A percentile compares a stretch with the other conserved stretches of the same genome.
Evolutionary conservation across 2,329 filamentous ascomycete species (phyloP).

Genomic region (Fusarium sp.): DNA sequence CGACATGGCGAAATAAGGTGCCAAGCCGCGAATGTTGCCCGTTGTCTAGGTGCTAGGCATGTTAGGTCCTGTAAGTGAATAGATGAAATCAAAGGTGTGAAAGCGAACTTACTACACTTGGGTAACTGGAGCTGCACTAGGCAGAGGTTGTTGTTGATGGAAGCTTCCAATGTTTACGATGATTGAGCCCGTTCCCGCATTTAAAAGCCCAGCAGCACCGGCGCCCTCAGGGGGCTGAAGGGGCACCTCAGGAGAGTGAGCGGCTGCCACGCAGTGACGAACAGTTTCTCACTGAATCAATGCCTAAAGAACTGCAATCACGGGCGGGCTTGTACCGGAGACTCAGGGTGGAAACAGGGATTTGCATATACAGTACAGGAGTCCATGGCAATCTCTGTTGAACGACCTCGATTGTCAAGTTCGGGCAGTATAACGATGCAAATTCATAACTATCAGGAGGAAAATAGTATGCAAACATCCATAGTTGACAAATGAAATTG

Average conservation of each 20-base stretch:
- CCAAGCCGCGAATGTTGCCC: neutral
- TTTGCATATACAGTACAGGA: no score
- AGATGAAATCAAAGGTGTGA: no score
- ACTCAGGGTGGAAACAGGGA: no score
- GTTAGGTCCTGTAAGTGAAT: neutral
- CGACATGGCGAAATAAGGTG: constrained; percentile 2
- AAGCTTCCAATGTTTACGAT: neutral
- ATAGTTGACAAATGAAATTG: constrained; percentile 14
- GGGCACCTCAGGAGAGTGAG: no score
- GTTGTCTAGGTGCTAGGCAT: neutral
- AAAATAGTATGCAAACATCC: neutral
- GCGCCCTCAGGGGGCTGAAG: no score
- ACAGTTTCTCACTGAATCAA: no score
- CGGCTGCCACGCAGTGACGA: neutral
- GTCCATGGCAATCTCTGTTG: no score
- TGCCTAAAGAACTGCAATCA: neutral
- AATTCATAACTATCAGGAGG: neutral
- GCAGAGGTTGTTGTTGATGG: neutral
- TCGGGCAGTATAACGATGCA: no score
- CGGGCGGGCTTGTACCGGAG: no score
- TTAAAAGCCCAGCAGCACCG: no score
- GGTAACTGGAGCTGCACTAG: no score
- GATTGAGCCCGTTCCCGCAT: neutral
- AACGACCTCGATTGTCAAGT: no score
- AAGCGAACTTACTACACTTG: neutral